Percentiles rank a stretch among this genome's conserved stretches.
Conservation (phyloP, 371 early-diverging fungal species). For the Spiromyces aspiralis region DNA sequence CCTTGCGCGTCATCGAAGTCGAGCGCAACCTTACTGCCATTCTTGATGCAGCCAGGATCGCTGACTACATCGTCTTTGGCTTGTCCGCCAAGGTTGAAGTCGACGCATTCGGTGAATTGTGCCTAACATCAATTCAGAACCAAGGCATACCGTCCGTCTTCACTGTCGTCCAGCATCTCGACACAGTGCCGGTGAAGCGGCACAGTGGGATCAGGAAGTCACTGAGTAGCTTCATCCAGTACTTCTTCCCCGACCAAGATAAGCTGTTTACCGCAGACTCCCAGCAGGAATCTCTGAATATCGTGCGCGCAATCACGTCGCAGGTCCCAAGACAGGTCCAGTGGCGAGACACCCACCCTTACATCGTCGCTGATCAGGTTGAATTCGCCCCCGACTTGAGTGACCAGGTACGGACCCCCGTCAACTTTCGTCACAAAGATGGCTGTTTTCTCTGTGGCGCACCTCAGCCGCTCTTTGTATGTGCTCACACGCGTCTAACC, state of each 20-base stretch:
- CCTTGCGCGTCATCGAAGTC: conserved; percentile 37
- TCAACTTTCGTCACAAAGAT: background rate
- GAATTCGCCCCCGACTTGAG: conserved; percentile 35
- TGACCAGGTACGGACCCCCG: conserved; percentile 4
- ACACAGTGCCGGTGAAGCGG: conserved; percentile 41
- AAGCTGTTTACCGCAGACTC: conserved; percentile 47
- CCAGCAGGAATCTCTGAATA: conserved; percentile 32
- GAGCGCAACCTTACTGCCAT: conserved; percentile 42
- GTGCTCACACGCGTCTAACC: no score
- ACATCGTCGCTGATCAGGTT: conserved; percentile 63
- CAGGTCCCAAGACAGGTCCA: conserved; percentile 56
- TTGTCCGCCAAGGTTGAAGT: conserved; percentile 84
- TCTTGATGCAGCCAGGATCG: conserved; percentile 76
- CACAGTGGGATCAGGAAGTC: conserved; percentile 62
- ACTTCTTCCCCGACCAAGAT: conserved; percentile 71
- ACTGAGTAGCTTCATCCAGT: conserved; percentile 57
- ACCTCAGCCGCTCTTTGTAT: no score
- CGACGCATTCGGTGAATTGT: conserved; percentile 73
- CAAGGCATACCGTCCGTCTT: conserved; percentile 73
- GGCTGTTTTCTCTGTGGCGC: background rate
- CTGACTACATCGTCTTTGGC: conserved; percentile 68
- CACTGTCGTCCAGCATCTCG: conserved; percentile 53
- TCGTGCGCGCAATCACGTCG: conserved; percentile 47
- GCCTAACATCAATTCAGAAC: conserved; percentile 61
- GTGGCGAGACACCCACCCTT: conserved; percentile 84